phyloP scores from a whole-genome alignment of 2,329 filamentous ascomycete genomes.

The Microthyrium microscopicum region DNA sequence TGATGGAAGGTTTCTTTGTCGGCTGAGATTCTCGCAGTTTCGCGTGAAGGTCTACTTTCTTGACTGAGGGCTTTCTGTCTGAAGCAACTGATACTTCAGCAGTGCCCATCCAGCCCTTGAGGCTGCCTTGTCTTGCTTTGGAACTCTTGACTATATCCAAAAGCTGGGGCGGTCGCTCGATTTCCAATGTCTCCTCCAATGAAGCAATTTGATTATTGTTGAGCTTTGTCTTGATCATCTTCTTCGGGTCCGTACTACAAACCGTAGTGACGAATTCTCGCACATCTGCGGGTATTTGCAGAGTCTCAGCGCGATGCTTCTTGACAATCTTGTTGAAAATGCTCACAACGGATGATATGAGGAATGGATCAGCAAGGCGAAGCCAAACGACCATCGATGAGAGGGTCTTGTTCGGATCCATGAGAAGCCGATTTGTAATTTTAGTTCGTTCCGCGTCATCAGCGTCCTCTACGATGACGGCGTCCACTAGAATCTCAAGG shows the following conservation, averaged over 20 bases:
- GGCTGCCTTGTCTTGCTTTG: no score
- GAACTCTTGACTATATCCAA: no score
- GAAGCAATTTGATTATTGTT: conserved; percentile 4
- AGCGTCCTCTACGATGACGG: conserved; percentile 34
- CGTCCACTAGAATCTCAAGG: conserved; percentile 66
- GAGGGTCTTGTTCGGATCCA: conserved; percentile 47
- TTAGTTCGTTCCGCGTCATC: conserved; percentile 18
- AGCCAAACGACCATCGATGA: conserved; percentile 71
- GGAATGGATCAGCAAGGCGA: conserved; percentile 70
- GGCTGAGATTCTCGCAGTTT: no score
- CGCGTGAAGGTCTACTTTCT: no score
- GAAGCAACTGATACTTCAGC: no score
- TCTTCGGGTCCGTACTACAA: no score
- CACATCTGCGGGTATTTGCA: conserved; percentile 52
- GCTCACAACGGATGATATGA: no score
- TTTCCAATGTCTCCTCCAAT: conserved; percentile 5
- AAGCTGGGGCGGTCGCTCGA: no score
- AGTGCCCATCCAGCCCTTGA: no score
- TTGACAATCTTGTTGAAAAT: conserved; percentile 67
- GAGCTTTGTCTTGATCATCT: conserved; percentile 6
- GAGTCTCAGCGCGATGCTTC: conserved; percentile 65
- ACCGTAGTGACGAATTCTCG: conserved; percentile 4
- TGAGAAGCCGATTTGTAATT: conserved; percentile 39
- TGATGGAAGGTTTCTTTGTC: no score
- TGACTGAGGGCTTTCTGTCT: no score